These are phyloP conservation scores for Tetracladium maxilliforme DNA, from an alignment of 2,329 filamentous ascomycete species.

Conservation along the genomic window DNA sequence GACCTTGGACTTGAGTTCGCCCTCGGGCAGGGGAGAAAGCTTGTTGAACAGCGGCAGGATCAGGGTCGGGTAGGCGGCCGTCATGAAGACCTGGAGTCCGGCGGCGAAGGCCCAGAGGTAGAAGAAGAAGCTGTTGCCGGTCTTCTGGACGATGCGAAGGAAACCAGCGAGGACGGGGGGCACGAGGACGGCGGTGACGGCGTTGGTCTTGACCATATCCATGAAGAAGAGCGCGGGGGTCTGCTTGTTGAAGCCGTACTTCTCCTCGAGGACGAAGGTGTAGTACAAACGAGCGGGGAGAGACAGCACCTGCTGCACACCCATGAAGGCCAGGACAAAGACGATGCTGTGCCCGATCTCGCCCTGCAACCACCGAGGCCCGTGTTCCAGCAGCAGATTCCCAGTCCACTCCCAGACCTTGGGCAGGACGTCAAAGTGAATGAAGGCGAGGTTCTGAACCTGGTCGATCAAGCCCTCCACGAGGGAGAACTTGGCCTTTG, in stretches of 20 bases:
- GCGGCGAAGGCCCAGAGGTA: conserved; percentile 93
- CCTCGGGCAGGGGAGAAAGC: conserved; percentile 78
- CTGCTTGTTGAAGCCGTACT: conserved; percentile 98
- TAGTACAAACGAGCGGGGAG: conserved; percentile 80
- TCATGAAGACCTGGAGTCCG: conserved; percentile 80
- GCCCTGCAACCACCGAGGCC: conserved; percentile 67
- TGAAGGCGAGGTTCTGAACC: conserved; percentile 75
- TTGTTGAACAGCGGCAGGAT: conserved; percentile 98
- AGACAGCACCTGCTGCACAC: conserved; percentile 66
- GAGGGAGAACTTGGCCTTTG: conserved; percentile 84
- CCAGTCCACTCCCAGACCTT: conserved; percentile 81
- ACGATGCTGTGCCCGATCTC: conserved; percentile 89
- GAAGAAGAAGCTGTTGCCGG: conserved; percentile 91
- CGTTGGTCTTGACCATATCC: conserved; percentile 84
- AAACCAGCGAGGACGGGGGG: conserved; percentile 85
- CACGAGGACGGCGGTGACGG: conserved; percentile 64
- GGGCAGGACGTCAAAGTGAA: conserved; percentile 82
- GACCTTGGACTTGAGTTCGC: conserved; percentile 74
- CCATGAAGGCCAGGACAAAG: conserved; percentile 77
- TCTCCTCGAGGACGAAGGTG: conserved; percentile 90
- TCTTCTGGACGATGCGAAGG: conserved; percentile 86
- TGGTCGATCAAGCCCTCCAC: conserved; percentile 71
- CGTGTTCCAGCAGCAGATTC: conserved; percentile 54
- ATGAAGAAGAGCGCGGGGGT: conserved; percentile 76
- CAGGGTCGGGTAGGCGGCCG: conserved; percentile 88